Evolutionary conservation across 2,329 filamentous ascomycete species (phyloP), one percentile per base, ranked within the genome.

Genomic region (Pleomassaria siparia): DNA sequence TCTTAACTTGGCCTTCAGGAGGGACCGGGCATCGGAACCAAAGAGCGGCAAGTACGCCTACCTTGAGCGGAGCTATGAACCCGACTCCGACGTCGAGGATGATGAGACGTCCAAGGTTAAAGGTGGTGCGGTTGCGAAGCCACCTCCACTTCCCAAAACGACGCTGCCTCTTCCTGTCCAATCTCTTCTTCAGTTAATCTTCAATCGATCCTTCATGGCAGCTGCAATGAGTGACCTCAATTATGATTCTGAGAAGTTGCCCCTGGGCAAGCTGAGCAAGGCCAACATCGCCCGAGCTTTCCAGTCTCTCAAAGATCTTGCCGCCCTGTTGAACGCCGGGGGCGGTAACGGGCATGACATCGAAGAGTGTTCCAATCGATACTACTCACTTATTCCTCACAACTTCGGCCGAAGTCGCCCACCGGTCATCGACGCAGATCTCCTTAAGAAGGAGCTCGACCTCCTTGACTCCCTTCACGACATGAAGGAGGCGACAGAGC

Each of bases 351-450:
- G 58, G 0, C 67, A 71, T 33, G 81, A 82, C 0, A 77, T 79
- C 1, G 83, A 88, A 56, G 64, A 80, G 0, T 73, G 92, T 2
- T 91, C 89, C 25, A 91, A 95, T 60, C 74, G 78, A 10, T 95
- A 89, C 71, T 94, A 91, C 68, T 88, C 86, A 0, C 74, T 87
- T 32, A 95, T 96, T 51, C 91, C 91, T 0, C 90, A 95, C 62
- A 81, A 75, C 25, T 92, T 94, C 67, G 88, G 89, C 8, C 85
- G 89, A 25, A 81, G 82, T 36, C 78, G 85, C 0, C 88, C 89
- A 0, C 87, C 88, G 0, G 63, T 91, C 56, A 87, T 95, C 26
- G 73, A 73, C 30, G 64, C 80, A 16, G 55, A 56, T 1, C 70
- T 79, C 55, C 79, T 95, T 58, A 90, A 91, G 72, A 80, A 74